Conservation (phyloP, 257 asterid genomes). For the Mitragyna speciosa region DNA sequence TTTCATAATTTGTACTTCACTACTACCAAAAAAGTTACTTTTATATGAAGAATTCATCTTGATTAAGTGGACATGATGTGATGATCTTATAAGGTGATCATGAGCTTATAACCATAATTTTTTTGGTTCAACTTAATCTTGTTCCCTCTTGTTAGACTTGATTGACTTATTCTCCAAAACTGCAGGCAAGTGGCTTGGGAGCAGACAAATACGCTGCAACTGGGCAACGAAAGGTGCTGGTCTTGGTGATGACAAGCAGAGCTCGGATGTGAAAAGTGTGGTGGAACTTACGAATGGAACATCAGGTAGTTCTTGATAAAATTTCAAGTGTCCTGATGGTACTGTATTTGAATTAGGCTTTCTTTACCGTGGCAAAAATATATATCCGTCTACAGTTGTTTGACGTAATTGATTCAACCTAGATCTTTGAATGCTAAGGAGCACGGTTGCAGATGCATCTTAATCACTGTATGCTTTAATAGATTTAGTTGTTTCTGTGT, state of each 20-base stretch:
- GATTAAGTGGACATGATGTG: neutral
- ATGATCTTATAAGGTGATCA: neutral
- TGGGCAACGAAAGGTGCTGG: conserved; percentile 92
- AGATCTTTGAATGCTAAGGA: neutral
- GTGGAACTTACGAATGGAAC: conserved; percentile 64
- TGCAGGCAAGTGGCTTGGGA: conserved; percentile 86
- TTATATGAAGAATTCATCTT: neutral
- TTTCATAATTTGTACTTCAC: neutral
- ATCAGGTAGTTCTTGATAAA: conserved; percentile 41
- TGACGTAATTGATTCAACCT: neutral
- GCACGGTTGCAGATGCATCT: conserved; percentile 32
- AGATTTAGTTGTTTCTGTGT: neutral
- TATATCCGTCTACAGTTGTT: neutral
- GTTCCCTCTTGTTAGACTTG: neutral
- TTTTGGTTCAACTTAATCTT: neutral
- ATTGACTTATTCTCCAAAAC: conserved; percentile 9
- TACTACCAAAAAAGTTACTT: neutral
- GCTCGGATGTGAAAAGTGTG: conserved; percentile 50
- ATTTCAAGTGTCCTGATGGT: neutral
- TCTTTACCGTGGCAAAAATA: neutral
- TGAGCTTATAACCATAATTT: neutral
- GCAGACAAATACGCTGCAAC: conserved; percentile 91
- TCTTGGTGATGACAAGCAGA: conserved; percentile 52
- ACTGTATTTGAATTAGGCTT: neutral
- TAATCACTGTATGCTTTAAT: neutral